These are phyloP conservation scores for Cordyceps cateniannulata DNA, from an alignment of 2,329 filamentous ascomycete species.

Conservation along the genomic window DNA sequence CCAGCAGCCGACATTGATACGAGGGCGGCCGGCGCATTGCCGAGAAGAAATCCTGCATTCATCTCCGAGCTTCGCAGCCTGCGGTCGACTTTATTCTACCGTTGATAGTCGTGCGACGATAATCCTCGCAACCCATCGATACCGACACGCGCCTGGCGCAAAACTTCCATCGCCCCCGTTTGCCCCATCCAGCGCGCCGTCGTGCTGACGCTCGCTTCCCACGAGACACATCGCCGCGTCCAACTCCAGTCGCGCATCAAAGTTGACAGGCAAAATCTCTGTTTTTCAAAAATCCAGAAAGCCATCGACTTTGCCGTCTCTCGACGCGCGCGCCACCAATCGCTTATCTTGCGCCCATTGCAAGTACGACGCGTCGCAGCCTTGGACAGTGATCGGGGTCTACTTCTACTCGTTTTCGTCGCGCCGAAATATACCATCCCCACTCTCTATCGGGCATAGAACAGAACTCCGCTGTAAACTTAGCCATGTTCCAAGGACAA, in stretches of 20 bases:
- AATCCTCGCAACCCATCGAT: background rate
- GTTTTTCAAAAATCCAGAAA: background rate
- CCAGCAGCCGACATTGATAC: slow-evolving; percentile 5
- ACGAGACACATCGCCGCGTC: background rate
- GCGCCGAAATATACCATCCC: background rate
- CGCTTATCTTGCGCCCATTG: slow-evolving; percentile 3
- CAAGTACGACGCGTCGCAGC: slow-evolving; percentile 7
- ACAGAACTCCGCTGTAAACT: background rate
- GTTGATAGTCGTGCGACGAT: slow-evolving; percentile 1
- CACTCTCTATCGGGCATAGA: background rate
- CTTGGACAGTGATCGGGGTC: background rate
- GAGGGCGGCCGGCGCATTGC: slow-evolving; percentile 10
- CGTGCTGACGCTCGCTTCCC: background rate
- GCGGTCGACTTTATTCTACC: background rate
- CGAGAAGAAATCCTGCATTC: slow-evolving; percentile 6
- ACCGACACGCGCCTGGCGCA: slow-evolving; percentile 9
- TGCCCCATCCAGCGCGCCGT: background rate
- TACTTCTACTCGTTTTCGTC: background rate
- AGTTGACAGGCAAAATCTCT: background rate
- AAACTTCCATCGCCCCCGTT: slow-evolving; percentile 5
- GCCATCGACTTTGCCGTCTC: background rate
- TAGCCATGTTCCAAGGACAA: slow-evolving; percentile 11
- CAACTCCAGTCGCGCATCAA: background rate
- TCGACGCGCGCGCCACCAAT: background rate
- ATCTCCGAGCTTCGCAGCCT: background rate